Percentiles rank a stretch among this genome's conserved stretches.
Conservation (phyloP, 352 stramenopile genomes). For the Globisporangium sylvaticum region DNA sequence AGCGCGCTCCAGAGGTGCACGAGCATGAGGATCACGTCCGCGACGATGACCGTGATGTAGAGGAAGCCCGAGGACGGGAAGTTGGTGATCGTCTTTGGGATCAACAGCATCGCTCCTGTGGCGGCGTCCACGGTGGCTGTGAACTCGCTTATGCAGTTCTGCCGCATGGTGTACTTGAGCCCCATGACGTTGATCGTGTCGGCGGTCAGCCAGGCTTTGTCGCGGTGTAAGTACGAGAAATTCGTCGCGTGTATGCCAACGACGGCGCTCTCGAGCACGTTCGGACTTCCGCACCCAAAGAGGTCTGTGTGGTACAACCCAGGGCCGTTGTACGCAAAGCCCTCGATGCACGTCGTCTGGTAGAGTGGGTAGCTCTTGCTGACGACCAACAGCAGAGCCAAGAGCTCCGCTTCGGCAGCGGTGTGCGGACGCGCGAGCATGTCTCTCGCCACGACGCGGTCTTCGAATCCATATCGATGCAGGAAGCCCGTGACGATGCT, state of each 20-base stretch:
- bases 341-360: conserved; percentile 35
- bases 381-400: conserved; percentile 32
- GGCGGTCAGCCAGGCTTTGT: conserved; percentile 42
- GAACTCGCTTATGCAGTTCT: conserved; percentile 35
- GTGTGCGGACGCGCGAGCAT: conserved; percentile 32
- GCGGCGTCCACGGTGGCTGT: background rate
- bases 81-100: conserved; percentile 14
- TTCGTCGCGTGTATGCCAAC: conserved; percentile 29
- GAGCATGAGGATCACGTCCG: conserved; percentile 27
- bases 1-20: conserved; percentile 27
- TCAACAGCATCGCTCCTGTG: background rate
- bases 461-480: conserved; percentile 29
- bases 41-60: conserved; percentile 11
- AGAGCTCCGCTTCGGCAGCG: conserved; percentile 28
- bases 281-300: conserved; percentile 42
- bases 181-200: conserved; percentile 39
- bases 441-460: conserved; percentile 18
- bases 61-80: conserved; percentile 14
- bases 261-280: conserved; percentile 23
- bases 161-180: conserved; percentile 36
- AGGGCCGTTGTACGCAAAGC: conserved; percentile 22
- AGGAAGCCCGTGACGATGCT: conserved; percentile 38
- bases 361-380: conserved; percentile 37
- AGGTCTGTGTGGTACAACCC: conserved; percentile 17
- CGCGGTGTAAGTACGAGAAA: conserved; percentile 27